Percentiles rank a stretch among this genome's conserved stretches.
Evolutionary conservation across 148 eudicot genomes (phyloP).

Genomic region (Limonium bicolor): DNA sequence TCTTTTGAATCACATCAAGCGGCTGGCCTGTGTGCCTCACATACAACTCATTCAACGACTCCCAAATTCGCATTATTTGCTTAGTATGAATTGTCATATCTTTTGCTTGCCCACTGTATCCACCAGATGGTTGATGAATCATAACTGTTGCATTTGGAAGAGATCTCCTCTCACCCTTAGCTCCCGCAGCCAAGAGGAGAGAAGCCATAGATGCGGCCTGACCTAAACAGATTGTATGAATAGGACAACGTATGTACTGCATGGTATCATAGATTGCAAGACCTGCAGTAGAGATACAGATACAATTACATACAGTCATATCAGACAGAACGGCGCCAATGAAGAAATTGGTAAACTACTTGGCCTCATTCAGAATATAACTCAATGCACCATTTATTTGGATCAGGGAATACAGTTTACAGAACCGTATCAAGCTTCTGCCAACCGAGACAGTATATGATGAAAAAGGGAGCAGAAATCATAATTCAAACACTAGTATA

Average conservation of each 20-base stretch:
- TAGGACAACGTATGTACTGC: constrained; percentile 96
- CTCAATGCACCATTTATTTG: too few relatives aligned
- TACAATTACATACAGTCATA: not conserved
- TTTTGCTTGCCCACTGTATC: constrained; percentile 93
- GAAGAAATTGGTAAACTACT: too few relatives aligned
- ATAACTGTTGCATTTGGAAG: constrained; percentile 90
- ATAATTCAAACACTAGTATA: too few relatives aligned
- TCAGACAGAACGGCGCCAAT: too few relatives aligned
- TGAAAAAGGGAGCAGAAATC: too few relatives aligned
- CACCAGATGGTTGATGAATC: constrained; percentile 98
- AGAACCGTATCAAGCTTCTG: too few relatives aligned
- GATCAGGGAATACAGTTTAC: too few relatives aligned
- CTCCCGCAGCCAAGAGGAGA: constrained; percentile 81
- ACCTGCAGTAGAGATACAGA: constrained; percentile 28
- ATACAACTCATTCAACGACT: constrained; percentile 60
- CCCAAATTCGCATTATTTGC: constrained; percentile 92
- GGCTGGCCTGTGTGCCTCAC: constrained; percentile 79
- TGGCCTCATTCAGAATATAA: too few relatives aligned
- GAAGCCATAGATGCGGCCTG: constrained; percentile 99
- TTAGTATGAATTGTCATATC: constrained; percentile 90
- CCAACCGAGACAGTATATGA: too few relatives aligned
- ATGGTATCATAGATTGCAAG: constrained; percentile 97
- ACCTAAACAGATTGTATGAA: constrained; percentile 80
- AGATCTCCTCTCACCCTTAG: constrained; percentile 82
- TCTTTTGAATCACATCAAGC: constrained; percentile 52